Conservation (phyloP, 805 yeast species). For the Metschnikowia kofuensis region DNA sequence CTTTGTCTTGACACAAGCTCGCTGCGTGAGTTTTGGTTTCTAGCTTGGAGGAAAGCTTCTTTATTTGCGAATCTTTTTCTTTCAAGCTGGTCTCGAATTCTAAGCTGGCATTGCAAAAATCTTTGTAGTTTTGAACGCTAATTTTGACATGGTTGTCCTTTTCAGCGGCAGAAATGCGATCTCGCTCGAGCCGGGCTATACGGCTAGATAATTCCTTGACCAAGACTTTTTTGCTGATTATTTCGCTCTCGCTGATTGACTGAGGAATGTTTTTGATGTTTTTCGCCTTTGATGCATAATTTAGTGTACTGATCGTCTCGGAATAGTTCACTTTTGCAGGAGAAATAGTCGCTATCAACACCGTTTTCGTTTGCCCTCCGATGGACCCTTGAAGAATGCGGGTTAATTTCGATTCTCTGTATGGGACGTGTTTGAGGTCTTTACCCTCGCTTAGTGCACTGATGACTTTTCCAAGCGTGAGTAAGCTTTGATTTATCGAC, state of each 20-base stretch:
- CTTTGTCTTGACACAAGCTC: background rate
- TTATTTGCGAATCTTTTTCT: slow-evolving; percentile 10
- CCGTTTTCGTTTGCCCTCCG: slow-evolving; percentile 87
- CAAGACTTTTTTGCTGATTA: slow-evolving; percentile 49
- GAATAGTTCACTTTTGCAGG: slow-evolving; percentile 77
- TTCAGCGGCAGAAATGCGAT: slow-evolving; percentile 57
- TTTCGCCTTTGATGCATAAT: slow-evolving; percentile 85
- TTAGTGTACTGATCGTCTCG: slow-evolving; percentile 81
- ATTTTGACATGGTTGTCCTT: slow-evolving; percentile 62
- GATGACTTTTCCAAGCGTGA: slow-evolving; percentile 87
- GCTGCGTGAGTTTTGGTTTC: slow-evolving; percentile 3
- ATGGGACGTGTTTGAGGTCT: slow-evolving; percentile 65
- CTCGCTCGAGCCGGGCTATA: slow-evolving; percentile 55
- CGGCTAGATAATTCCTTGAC: slow-evolving; percentile 53
- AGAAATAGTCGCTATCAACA: slow-evolving; percentile 82
- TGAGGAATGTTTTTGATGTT: slow-evolving; percentile 65
- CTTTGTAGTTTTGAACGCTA: slow-evolving; percentile 53
- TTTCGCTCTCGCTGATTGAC: slow-evolving; percentile 39
- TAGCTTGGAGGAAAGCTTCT: slow-evolving; percentile 4
- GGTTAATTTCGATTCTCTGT: slow-evolving; percentile 77
- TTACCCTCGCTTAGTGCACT: slow-evolving; percentile 44
- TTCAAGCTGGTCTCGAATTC: slow-evolving; percentile 11
- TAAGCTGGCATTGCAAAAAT: slow-evolving; percentile 9
- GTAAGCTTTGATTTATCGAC: slow-evolving; percentile 80
- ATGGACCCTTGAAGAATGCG: slow-evolving; percentile 73